A percentile compares a stretch with the other conserved stretches of the same genome.
phyloP scores from a whole-genome alignment of 179 eudicot genomes.

The Spinacia oleracea region DNA sequence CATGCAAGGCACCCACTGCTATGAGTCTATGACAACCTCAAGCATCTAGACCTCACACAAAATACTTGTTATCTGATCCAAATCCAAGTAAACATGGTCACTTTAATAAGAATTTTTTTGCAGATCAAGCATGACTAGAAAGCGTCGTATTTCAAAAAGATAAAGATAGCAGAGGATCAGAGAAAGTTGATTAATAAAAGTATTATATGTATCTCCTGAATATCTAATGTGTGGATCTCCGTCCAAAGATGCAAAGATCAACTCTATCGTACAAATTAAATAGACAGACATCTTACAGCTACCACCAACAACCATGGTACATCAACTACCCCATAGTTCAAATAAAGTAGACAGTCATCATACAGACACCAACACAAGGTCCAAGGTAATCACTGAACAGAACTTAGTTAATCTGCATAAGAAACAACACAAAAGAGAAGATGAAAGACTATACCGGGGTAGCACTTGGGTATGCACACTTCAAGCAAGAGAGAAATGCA shows the following conservation, averaged over 20 bases:
- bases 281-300: slow-evolving; percentile 6
- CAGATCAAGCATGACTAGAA: not conserved
- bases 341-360: not conserved
- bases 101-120: not conserved
- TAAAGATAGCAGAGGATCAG: not conserved
- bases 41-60: not conserved
- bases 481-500: slow-evolving; percentile 82
- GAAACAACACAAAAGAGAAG: slow-evolving; percentile 16
- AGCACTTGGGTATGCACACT: slow-evolving; percentile 90
- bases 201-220: too few species aligned
- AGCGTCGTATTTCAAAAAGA: not conserved
- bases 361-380: slow-evolving; percentile 4
- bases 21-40: not conserved
- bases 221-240: slow-evolving; percentile 2
- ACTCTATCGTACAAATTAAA: not conserved
- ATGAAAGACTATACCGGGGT: slow-evolving; percentile 59
- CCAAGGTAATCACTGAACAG: not conserved
- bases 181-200: not conserved
- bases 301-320: too few species aligned
- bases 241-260: not conserved
- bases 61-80: not conserved
- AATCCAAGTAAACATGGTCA: not conserved
- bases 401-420: slow-evolving; percentile 1
- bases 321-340: not conserved
- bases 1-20: not conserved